Conservation (phyloP, 129 eudicot species). For the Logfia minima region DNA sequence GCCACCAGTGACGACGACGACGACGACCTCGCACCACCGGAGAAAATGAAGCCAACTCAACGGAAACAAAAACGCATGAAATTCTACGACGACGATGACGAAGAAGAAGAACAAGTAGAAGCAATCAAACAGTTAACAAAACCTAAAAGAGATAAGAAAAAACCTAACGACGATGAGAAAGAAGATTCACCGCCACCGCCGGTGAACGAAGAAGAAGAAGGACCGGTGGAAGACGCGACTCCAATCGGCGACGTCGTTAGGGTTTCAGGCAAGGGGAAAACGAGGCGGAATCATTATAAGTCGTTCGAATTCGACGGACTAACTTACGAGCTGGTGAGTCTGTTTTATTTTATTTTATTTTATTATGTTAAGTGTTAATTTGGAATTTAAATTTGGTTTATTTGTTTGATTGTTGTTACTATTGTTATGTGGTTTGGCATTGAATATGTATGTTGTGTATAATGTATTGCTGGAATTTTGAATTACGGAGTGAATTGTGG, state of each 20-base stretch:
- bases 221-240: constrained; percentile 41
- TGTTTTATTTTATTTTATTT: not conserved
- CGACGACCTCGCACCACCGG: constrained; percentile 27
- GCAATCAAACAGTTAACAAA: constrained; percentile 26
- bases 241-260: constrained; percentile 50
- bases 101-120: constrained; percentile 36
- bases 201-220: constrained; percentile 42
- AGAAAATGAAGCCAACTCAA: constrained; percentile 19
- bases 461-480: not conserved
- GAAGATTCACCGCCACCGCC: constrained; percentile 16
- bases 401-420: not conserved
- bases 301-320: constrained; percentile 49
- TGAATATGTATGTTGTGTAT: no score
- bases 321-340: constrained; percentile 45
- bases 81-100: constrained; percentile 44
- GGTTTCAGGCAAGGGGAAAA: constrained; percentile 50
- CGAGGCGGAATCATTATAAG: constrained; percentile 38
- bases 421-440: no score
- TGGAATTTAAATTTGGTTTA: not conserved
- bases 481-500: not conserved
- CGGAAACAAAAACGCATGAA: constrained; percentile 50
- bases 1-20: constrained; percentile 42
- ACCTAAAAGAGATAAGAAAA: constrained; percentile 19
- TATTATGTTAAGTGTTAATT: not conserved
- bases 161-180: constrained; percentile 14